Evolutionary conservation across 2,329 filamentous ascomycete species (phyloP).

Genomic region (Lithohypha guttulata): DNA sequence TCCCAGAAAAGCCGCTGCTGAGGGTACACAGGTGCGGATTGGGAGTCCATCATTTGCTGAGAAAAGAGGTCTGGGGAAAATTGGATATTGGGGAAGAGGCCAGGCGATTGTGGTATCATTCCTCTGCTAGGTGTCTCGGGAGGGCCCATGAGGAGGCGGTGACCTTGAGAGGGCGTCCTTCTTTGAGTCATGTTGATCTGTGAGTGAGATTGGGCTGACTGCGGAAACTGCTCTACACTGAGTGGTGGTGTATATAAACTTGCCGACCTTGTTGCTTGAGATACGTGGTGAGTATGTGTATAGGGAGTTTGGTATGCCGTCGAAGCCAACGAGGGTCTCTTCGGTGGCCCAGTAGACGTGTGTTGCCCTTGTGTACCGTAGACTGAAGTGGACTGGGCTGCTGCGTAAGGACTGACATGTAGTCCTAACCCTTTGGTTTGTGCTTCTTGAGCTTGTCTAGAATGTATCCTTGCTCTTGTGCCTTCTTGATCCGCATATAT

Average conservation of each 20-base stretch:
- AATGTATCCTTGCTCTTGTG: not conserved
- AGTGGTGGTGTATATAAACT: constrained; percentile 5
- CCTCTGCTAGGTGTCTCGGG: constrained; percentile 37
- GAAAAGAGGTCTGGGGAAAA: constrained; percentile 48
- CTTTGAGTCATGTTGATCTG: not conserved
- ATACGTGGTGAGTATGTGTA: not conserved
- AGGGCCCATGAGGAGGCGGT: constrained; percentile 26
- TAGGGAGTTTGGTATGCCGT: not conserved
- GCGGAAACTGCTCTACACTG: not conserved
- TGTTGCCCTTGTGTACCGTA: not conserved
- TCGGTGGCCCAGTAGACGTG: not conserved
- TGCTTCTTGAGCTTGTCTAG: not conserved
- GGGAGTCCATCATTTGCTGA: constrained; percentile 42
- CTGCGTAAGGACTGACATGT: not conserved
- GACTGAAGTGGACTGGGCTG: not conserved
- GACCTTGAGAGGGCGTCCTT: constrained; percentile 12
- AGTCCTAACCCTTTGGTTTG: not conserved
- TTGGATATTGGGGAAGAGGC: constrained; percentile 43
- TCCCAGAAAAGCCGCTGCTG: constrained; percentile 44
- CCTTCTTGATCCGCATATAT: not conserved
- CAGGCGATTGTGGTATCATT: constrained; percentile 32
- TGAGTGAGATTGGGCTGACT: not conserved
- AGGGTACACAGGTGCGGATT: constrained; percentile 45
- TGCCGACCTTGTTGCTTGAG: not conserved
- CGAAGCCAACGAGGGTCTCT: not conserved